Evolutionary conservation across 176 grass and related monocot genomes (phyloP), one percentile per base, ranked within the genome.

Genomic region (Secale cereale): DNA sequence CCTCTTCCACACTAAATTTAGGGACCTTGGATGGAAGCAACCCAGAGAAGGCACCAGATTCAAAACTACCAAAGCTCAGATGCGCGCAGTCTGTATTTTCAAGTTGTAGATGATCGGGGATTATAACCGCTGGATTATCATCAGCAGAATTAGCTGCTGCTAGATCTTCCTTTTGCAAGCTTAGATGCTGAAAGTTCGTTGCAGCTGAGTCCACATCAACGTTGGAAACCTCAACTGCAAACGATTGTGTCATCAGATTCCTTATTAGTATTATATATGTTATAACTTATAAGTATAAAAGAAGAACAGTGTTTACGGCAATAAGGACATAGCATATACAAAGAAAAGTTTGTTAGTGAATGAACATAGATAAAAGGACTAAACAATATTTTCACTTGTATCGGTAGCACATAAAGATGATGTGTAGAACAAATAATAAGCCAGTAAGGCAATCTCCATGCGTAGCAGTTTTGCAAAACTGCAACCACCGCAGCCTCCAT

Each of bases 61-160:
- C 88, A 85, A 98, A 98, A 90, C 97, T 98, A 87, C 97, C 97
- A 79, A 98, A 98, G 83, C 93, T 96, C 78, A 98, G 83, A 82
- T 98, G 90, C 7, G 81, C 86, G 57, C 97, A 98, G 71, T 95
- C 93, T 67, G 91, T 84, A 86, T 94, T 94, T 83, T 86, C 79
- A 80, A 92, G 81, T 67, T 93, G 91, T 66, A 98, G 79, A 91
- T 98, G 93, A 85, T 98, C 83, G 2, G 97, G 97, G 22, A 98
- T 93, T 86, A 98, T 98, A 78, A 98, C 97, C 0, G 97, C 93
- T 76, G 97, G 93, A 72, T 86, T 94, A 77, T 93, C 86, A 74
- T 95, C 93, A 66, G 67, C 77, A 75, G 79, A 84, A 71, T 91
- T 87, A 57, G 79, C 67, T 61, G 85, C 76, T 69, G 64, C 65